phyloP scores from a whole-genome alignment of 352 stramenopile genomes.

The Pythium aristosporum region DNA sequence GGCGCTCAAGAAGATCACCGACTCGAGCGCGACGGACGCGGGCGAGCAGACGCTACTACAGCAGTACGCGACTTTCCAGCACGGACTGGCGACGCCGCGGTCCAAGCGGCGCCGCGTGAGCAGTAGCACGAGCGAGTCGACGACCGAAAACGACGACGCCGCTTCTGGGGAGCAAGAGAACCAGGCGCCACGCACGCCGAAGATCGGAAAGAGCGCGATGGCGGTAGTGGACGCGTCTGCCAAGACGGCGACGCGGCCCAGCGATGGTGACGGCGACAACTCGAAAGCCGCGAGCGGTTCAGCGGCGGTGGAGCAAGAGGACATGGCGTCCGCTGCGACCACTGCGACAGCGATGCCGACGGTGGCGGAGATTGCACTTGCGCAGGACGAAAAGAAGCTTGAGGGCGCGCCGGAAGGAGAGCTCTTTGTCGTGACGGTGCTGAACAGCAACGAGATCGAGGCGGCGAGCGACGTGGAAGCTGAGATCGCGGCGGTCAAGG shows the following conservation, averaged over 20 bases:
- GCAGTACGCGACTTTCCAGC: conserved; percentile 26
- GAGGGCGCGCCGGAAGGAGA: conserved; percentile 57
- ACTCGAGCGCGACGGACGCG: background rate
- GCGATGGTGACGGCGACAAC: background rate
- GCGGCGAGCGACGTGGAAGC: conserved; percentile 32
- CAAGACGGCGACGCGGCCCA: background rate
- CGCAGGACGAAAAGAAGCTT: conserved; percentile 34
- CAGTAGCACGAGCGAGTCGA: conserved; percentile 15
- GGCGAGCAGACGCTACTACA: conserved; percentile 8
- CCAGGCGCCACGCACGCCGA: background rate
- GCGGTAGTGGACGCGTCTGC: background rate
- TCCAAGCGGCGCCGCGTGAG: conserved; percentile 19
- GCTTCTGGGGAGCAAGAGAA: conserved; percentile 1
- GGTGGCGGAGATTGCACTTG: conserved; percentile 27
- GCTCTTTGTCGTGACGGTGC: conserved; percentile 58
- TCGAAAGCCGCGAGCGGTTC: background rate
- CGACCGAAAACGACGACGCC: conserved; percentile 12
- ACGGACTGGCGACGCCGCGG: conserved; percentile 10
- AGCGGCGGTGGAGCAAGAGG: background rate
- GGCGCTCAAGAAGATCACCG: conserved; percentile 18
- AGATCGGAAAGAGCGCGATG: background rate
- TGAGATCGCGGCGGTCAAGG: conserved; percentile 35
- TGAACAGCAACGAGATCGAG: conserved; percentile 41
- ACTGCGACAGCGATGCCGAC: background rate
- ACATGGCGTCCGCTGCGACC: no score